phyloP scores from a whole-genome alignment of 2,329 filamentous ascomycete genomes.

The Fusarium sp. region DNA sequence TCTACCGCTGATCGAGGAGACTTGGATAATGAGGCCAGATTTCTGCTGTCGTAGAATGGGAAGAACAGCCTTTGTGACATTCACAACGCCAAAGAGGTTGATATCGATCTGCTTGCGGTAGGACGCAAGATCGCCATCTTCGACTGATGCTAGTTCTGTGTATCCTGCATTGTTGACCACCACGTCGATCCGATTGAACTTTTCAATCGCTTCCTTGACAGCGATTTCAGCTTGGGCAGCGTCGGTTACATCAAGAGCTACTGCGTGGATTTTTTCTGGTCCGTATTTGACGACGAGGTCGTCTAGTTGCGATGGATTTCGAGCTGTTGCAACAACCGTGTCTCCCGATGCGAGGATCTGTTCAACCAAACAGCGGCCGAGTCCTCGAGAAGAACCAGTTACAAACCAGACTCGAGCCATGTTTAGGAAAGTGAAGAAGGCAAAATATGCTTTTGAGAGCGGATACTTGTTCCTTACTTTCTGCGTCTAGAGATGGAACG shows the following conservation, averaged over 20 bases:
- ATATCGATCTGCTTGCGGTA: constrained; percentile 64
- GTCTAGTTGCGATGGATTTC: constrained; percentile 49
- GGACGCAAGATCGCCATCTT: constrained; percentile 59
- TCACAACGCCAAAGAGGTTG: constrained; percentile 67
- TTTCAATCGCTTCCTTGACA: constrained; percentile 48
- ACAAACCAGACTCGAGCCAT: constrained; percentile 55
- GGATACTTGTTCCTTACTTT: too few relatives aligned
- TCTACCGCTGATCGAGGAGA: constrained; percentile 52
- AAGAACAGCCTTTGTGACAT: constrained; percentile 58
- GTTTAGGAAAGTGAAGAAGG: neutral
- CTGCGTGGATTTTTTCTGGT: constrained; percentile 55
- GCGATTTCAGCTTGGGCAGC: constrained; percentile 55
- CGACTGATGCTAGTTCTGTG: constrained; percentile 61
- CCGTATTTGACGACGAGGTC: constrained; percentile 51
- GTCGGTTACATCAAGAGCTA: constrained; percentile 60
- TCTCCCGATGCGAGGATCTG: constrained; percentile 53
- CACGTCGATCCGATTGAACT: constrained; percentile 65
- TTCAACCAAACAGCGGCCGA: constrained; percentile 54
- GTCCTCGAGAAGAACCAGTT: constrained; percentile 59
- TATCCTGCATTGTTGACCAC: constrained; percentile 71
- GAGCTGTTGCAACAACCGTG: constrained; percentile 56
- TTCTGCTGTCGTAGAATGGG: constrained; percentile 47
- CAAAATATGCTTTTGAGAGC: too few relatives aligned
- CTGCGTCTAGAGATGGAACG: too few relatives aligned
- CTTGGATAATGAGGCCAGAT: constrained; percentile 51